Evolutionary conservation across 148 eudicot genomes (phyloP), one percentile per base, ranked within the genome.

Genomic region (Arbutus unedo): DNA sequence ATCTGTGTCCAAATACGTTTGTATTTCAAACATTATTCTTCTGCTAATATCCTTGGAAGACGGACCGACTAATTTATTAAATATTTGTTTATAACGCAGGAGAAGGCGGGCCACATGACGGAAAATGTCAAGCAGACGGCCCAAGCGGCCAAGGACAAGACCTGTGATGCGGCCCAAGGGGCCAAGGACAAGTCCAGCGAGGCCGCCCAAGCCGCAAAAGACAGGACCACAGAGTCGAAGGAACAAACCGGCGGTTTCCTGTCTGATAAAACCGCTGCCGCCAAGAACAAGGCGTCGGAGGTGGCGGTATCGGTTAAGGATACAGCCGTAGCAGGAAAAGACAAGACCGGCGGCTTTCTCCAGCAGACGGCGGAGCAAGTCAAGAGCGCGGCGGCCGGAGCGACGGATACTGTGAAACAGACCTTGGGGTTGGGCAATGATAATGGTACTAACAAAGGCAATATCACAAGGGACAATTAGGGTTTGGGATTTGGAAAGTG

Each of bases 51-150:
- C 38, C 38, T 31, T 31, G 0, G 38, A 31, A 0, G 38, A 31
- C 38, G 1, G 38, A 31, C 38, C 38, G 38, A 31, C 38, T 31
- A 31, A 31, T 31, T 31, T 31, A 31, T 31, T 31, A 31, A 31
- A 31, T 31, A 31, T 31, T 31, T 31, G 1, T 31, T 31, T 31
- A 31, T 31, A 6, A 6, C 15, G 53, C 82, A 89, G 93, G 96
- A 87, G 81, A 91, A 93, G 86, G 80, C 93, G 0, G 85, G 88
- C 67, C 93, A 91, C 59, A 87, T 88, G 85, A 68, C 90, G 81
- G 98, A 84, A 4, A 85, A 80, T 13, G 57, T 86, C 85, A 89
- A 89, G 83, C 89, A 91, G 84, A 93, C 88, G 76, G 89, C 90
- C 4, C 90, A 88, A 74, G 85, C 45, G 4, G 86, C 89, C 51